Base-by-base conservation (phyloP, 2,329 filamentous ascomycete genomes). In the Grosmannia huntii region DNA sequence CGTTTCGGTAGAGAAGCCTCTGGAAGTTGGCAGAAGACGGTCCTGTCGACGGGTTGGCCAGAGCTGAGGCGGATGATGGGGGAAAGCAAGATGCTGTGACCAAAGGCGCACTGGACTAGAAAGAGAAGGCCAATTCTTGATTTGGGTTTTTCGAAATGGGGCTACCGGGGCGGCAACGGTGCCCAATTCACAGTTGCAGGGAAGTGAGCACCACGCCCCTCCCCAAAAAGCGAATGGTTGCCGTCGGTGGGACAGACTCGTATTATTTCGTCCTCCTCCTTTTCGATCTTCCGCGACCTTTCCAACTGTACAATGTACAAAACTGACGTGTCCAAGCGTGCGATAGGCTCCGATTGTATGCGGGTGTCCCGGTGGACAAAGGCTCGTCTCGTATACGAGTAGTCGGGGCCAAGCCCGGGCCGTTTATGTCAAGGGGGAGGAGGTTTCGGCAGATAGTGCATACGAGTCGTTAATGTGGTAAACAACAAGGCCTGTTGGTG, bases 301-400 rank as follows among this genome's bases (percentile, higher is more conserved):
- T 23, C 57, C 23, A 52, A 31, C 2, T 5, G 41, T n/a, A n/a
- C 19, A n/a, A n/a, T 44, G 12, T 44, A n/a, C 14, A 14, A n/a
- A n/a, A 5, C 38, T n/a, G 16, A 16, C 38, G 38, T 44, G 38
- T 44, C 38, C 38, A 10, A 19, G 14, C 36, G 36, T 57, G 59
- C 57, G 54, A 58, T 60, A 60, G 59, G 57, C 36, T 19, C 36
- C 23, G 21, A 38, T 7, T 4, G 21, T 28, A 41, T 53, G 48
- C 19, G 21, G 12, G 10, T 54, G 41, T 31, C 50, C 27, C 41
- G 25, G 51, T 46, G 44, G 21, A 52, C 31, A 49, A 41, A 28
- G 23, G n/a, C 9, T 31, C 36, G 36, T 33, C 31, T 33, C 6
- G 31, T 33, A 33, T 33, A 33, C 31, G 31, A 33, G 31, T 33